phyloP scores from a whole-genome alignment of 192 early-diverging fungal species.

The Entomortierella beljakovae region DNA sequence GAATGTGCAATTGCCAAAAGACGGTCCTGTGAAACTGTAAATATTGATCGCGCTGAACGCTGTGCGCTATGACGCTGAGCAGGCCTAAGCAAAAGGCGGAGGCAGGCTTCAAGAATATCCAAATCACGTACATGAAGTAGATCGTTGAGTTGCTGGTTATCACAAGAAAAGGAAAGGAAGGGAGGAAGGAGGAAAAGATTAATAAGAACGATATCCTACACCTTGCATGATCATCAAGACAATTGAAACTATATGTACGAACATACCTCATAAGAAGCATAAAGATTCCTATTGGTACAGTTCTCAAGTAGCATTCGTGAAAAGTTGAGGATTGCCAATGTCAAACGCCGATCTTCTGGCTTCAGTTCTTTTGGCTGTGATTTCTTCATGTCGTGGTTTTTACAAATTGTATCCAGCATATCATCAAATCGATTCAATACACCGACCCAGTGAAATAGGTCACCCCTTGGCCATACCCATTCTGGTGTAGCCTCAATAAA shows the following conservation, averaged over 20 bases:
- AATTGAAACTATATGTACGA: not conserved
- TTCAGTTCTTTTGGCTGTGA: conserved; percentile 74
- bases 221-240: too few relatives aligned
- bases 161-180: not conserved
- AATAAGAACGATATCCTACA: conserved; percentile 2
- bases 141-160: conserved; percentile 78
- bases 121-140: conserved; percentile 85
- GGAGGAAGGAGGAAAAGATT: not conserved
- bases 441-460: conserved; percentile 95
- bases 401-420: conserved; percentile 75
- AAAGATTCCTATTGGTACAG: conserved; percentile 94
- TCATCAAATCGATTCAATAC: conserved; percentile 95
- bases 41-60: conserved; percentile 68
- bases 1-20: conserved; percentile 69
- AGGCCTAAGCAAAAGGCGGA: conserved; percentile 87
- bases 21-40: conserved; percentile 67
- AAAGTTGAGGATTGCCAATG: conserved; percentile 79
- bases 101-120: conserved; percentile 80
- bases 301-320: conserved; percentile 90
- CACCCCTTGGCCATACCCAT: conserved; percentile 89
- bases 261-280: conserved; percentile 89
- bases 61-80: conserved; percentile 93
- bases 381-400: conserved; percentile 71
- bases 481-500: conserved; percentile 62
- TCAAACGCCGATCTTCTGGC: conserved; percentile 60